Percentiles rank a stretch among this genome's conserved stretches.
phyloP scores from a whole-genome alignment of 1,284 basidiomycete species.

The Neolentinus lepideus region DNA sequence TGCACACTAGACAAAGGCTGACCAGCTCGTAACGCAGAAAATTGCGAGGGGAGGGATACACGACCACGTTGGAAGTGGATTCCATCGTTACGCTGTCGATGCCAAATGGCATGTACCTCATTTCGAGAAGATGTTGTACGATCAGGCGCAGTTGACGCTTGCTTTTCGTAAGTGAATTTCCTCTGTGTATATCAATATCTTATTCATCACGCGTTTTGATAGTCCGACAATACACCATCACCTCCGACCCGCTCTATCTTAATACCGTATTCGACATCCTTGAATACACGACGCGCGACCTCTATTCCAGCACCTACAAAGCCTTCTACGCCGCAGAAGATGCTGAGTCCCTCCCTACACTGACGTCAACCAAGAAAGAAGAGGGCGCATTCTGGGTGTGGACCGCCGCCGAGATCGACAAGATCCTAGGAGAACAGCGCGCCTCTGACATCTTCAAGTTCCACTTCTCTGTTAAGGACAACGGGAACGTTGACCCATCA shows the following conservation, averaged over 20 bases:
- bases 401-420: slow-evolving; percentile 27
- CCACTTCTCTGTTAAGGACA: slow-evolving; percentile 28
- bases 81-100: slow-evolving; percentile 37
- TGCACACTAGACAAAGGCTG: too few species aligned
- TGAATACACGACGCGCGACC: slow-evolving; percentile 27
- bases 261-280: slow-evolving; percentile 21
- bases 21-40: too few species aligned
- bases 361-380: slow-evolving; percentile 22
- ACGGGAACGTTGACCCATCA: slow-evolving; percentile 32
- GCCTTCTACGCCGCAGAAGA: slow-evolving; percentile 38
- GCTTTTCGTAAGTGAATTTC: background rate
- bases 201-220: background rate
- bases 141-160: slow-evolving; percentile 27
- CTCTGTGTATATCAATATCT: background rate
- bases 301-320: slow-evolving; percentile 23
- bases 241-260: slow-evolving; percentile 17
- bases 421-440: slow-evolving; percentile 17
- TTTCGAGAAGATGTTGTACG: slow-evolving; percentile 44
- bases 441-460: slow-evolving; percentile 23
- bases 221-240: slow-evolving; percentile 11
- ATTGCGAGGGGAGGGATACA: slow-evolving; percentile 36
- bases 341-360: slow-evolving; percentile 30
- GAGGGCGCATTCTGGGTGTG: slow-evolving; percentile 41
- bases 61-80: slow-evolving; percentile 35
- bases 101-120: slow-evolving; percentile 37